Percentiles rank a stretch among this genome's conserved stretches.
Evolutionary conservation across 768 basidiomycete genomes (phyloP).

Genomic region (Naganishia kalamii): DNA sequence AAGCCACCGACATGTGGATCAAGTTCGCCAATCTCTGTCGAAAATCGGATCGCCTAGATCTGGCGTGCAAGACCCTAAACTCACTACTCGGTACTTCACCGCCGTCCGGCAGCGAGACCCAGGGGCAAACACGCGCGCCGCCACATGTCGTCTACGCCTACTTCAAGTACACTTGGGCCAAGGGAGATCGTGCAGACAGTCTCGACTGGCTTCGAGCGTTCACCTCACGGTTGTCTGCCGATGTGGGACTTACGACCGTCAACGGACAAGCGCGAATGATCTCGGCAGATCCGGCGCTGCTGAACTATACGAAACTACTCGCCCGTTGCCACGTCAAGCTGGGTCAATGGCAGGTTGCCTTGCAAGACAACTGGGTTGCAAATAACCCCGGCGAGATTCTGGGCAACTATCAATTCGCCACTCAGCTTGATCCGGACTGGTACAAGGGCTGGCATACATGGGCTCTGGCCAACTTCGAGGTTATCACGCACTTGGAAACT

Average conservation of each 20-base stretch:
- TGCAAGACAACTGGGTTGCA: conserved; percentile 70
- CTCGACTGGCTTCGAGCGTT: conserved; percentile 77
- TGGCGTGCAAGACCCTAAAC: conserved; percentile 95
- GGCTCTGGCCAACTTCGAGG: conserved; percentile 94
- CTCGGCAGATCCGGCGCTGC: conserved; percentile 40
- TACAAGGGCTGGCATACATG: conserved; percentile 99
- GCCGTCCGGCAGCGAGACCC: conserved; percentile 32
- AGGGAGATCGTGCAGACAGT: conserved; percentile 62
- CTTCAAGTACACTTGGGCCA: conserved; percentile 92
- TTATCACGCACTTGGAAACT: conserved; percentile 72
- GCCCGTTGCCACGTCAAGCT: conserved; percentile 95
- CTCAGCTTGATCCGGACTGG: conserved; percentile 89
- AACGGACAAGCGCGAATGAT: conserved; percentile 50
- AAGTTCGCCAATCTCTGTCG: conserved; percentile 97
- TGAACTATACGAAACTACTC: conserved; percentile 74
- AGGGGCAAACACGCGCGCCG: conserved; percentile 60
- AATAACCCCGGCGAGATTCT: conserved; percentile 74
- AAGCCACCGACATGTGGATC: conserved; percentile 97
- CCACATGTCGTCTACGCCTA: conserved; percentile 95
- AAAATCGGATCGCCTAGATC: conserved; percentile 83
- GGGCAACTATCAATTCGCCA: conserved; percentile 75
- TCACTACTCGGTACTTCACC: conserved; percentile 62
- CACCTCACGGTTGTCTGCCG: conserved; percentile 65
- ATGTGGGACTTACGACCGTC: conserved; percentile 60
- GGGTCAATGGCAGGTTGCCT: conserved; percentile 83